phyloP scores from a whole-genome alignment of 441 rosid species.

The Mallotus japonicus region DNA sequence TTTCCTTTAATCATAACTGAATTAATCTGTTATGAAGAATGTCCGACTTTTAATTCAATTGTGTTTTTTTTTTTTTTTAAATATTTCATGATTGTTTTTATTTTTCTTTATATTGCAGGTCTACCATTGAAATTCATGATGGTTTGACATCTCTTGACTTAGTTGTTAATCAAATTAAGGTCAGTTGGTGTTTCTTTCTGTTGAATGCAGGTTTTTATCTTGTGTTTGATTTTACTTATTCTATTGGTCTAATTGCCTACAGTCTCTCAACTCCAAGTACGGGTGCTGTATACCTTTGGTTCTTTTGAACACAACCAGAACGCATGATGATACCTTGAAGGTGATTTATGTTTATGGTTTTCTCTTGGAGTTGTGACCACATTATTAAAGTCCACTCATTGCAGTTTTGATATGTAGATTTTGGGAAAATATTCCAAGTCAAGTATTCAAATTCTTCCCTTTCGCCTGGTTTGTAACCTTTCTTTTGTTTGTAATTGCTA shows the following conservation, averaged over 20 bases:
- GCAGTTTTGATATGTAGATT: slow-evolving; percentile 36
- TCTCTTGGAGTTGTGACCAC: slow-evolving; percentile 10
- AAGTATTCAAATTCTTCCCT: slow-evolving; percentile 45
- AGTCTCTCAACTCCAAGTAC: slow-evolving; percentile 58
- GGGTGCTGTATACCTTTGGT: slow-evolving; percentile 55
- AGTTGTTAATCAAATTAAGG: slow-evolving; percentile 54
- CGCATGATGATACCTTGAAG: slow-evolving; percentile 45
- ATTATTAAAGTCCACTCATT: slow-evolving; percentile 22
- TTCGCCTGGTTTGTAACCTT: slow-evolving; percentile 39
- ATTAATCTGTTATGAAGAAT: neutral
- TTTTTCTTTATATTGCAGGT: slow-evolving; percentile 34
- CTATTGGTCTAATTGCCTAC: slow-evolving; percentile 23
- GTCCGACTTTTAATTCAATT: neutral
- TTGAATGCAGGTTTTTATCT: neutral
- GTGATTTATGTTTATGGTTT: slow-evolving; percentile 31
- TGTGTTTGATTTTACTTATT: slow-evolving; percentile 9
- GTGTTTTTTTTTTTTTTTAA: neutral
- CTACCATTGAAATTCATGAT: slow-evolving; percentile 49
- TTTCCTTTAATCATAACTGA: neutral
- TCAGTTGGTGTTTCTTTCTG: slow-evolving; percentile 18
- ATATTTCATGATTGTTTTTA: neutral
- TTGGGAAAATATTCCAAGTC: slow-evolving; percentile 48
- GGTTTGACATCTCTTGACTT: slow-evolving; percentile 51
- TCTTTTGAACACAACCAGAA: slow-evolving; percentile 43
- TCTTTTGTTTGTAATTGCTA: slow-evolving; percentile 6